Conservation (phyloP, 495 filamentous ascomycete species). For the Talaromyces stipitatus region DNA sequence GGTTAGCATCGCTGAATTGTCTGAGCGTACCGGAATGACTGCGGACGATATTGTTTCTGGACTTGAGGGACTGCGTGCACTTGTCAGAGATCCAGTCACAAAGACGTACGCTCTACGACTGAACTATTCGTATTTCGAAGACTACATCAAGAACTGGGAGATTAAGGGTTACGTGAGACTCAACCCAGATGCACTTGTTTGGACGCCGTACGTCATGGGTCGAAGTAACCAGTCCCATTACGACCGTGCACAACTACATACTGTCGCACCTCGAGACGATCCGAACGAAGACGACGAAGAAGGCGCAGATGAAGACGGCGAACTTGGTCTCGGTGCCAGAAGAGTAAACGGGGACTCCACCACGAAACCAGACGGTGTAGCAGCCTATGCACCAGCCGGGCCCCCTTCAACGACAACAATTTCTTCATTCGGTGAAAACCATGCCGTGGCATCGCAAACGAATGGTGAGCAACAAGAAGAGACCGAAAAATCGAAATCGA, state of each 20-base stretch:
- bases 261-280: slow-evolving; percentile 75
- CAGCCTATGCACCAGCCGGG: slow-evolving; percentile 22
- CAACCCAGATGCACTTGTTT: slow-evolving; percentile 72
- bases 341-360: slow-evolving; percentile 20
- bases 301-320: slow-evolving; percentile 17
- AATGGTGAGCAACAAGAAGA: slow-evolving; percentile 17
- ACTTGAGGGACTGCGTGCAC: slow-evolving; percentile 76
- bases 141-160: slow-evolving; percentile 82
- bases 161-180: slow-evolving; percentile 78
- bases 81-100: slow-evolving; percentile 85
- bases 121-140: slow-evolving; percentile 70
- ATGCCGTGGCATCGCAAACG: background rate
- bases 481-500: background rate
- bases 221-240: slow-evolving; percentile 75
- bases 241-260: slow-evolving; percentile 74
- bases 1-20: slow-evolving; percentile 70
- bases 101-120: slow-evolving; percentile 81
- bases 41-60: slow-evolving; percentile 93
- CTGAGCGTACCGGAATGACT: slow-evolving; percentile 88
- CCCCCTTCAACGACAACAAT: slow-evolving; percentile 30
- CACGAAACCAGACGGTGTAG: background rate
- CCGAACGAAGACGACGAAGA: slow-evolving; percentile 47
- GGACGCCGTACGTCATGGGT: slow-evolving; percentile 98
- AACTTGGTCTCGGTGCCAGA: slow-evolving; percentile 16
- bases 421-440: slow-evolving; percentile 1